Conservation (phyloP, 1,139 yeast species). For the Pneumocystis jirovecii region DNA sequence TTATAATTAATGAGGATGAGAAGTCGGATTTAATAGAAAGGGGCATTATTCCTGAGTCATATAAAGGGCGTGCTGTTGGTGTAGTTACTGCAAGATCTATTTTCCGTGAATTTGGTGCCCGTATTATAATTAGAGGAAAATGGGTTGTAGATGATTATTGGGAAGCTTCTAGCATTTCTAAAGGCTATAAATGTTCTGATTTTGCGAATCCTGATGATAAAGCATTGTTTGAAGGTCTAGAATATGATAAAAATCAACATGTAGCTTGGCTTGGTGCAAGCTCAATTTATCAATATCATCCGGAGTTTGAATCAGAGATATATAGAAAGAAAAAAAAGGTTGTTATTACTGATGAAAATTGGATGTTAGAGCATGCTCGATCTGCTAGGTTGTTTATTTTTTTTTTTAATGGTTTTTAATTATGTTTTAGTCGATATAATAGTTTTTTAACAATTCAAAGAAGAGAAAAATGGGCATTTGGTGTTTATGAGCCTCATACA, state of each 20-base stretch:
- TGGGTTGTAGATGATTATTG: slow-evolving; percentile 81
- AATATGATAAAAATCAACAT: slow-evolving; percentile 35
- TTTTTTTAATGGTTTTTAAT: not conserved
- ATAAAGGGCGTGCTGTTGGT: slow-evolving; percentile 79
- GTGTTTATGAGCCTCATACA: slow-evolving; percentile 67
- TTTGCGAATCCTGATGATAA: slow-evolving; percentile 60
- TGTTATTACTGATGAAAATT: slow-evolving; percentile 47
- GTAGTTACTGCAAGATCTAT: slow-evolving; percentile 83
- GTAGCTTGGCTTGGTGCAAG: slow-evolving; percentile 41
- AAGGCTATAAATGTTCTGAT: slow-evolving; percentile 67
- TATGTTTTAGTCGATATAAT: slow-evolving; percentile 36
- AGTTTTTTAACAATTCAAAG: slow-evolving; percentile 46
- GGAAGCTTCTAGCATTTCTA: slow-evolving; percentile 53
- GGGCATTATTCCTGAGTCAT: slow-evolving; percentile 74
- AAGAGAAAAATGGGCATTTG: slow-evolving; percentile 38
- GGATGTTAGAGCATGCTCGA: slow-evolving; percentile 76
- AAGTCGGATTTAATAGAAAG: slow-evolving; percentile 71
- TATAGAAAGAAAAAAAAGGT: slow-evolving; percentile 24
- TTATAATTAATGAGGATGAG: slow-evolving; percentile 60
- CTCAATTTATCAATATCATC: slow-evolving; percentile 27
- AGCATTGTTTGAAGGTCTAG: slow-evolving; percentile 29
- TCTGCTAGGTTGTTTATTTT: slow-evolving; percentile 35
- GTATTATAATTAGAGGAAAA: slow-evolving; percentile 63
- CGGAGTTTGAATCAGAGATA: slow-evolving; percentile 17
- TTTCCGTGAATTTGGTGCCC: slow-evolving; percentile 84